Evolutionary conservation across 106 monocot genomes (phyloP).

Genomic region (Acanthochlamys bracteata): DNA sequence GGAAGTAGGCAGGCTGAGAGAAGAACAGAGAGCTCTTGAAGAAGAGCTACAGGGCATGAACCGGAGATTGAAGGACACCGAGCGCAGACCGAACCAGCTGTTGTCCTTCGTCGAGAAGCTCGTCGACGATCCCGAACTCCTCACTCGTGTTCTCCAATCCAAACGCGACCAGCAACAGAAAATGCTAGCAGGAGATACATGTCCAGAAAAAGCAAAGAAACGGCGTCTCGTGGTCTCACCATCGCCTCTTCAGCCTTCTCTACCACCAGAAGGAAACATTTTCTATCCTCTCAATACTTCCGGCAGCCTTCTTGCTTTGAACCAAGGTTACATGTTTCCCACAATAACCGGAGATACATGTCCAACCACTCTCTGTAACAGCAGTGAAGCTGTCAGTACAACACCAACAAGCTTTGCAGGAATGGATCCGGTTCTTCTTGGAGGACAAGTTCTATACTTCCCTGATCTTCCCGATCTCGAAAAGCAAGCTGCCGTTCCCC

Average conservation of each 20-base stretch:
- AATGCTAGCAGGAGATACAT: not conserved
- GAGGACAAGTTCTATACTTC: not conserved
- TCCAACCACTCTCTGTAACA: not conserved
- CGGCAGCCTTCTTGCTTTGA: not conserved
- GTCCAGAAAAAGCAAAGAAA: constrained; percentile 8
- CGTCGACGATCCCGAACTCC: constrained; percentile 35
- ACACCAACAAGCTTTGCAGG: not conserved
- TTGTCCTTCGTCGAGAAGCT: constrained; percentile 45
- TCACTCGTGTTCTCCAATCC: constrained; percentile 17
- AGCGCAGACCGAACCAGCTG: constrained; percentile 62
- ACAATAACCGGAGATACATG: no score
- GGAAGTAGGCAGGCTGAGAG: constrained; percentile 46
- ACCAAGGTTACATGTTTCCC: not conserved
- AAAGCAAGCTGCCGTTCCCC: not conserved
- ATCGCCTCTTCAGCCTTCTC: not conserved
- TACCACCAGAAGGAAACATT: not conserved
- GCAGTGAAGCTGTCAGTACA: not conserved
- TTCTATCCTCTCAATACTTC: not conserved
- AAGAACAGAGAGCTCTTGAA: constrained; percentile 43
- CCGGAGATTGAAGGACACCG: constrained; percentile 43
- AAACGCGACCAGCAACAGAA: not conserved
- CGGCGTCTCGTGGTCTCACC: not conserved
- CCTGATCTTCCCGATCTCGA: constrained; percentile 1
- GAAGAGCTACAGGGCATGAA: constrained; percentile 38
- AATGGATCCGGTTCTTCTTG: not conserved